Conservation (phyloP, 305 asterid genomes). For the Fraxinus sp. region DNA sequence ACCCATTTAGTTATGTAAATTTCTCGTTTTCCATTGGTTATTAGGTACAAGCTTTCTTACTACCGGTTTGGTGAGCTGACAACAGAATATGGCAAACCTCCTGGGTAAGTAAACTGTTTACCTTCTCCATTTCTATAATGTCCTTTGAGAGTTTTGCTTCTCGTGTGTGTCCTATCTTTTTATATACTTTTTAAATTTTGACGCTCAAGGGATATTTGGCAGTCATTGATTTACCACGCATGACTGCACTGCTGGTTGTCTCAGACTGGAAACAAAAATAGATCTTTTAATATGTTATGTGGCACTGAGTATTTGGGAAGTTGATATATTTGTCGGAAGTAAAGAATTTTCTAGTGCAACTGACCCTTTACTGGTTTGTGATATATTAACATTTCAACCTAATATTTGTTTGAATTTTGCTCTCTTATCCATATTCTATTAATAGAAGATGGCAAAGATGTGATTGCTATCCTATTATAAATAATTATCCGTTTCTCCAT, state of each 20-base stretch:
- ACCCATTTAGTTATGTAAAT: background rate
- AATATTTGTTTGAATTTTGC: background rate
- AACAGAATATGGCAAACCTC: conserved; percentile 90
- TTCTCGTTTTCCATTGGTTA: conserved; percentile 17
- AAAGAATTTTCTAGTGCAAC: background rate
- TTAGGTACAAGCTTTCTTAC: conserved; percentile 92
- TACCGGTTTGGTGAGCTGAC: conserved; percentile 96
- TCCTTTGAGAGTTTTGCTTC: background rate
- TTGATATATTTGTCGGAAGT: background rate
- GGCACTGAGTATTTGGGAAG: background rate
- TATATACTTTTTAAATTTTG: background rate
- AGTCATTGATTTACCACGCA: background rate
- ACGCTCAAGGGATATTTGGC: background rate
- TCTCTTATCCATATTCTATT: background rate
- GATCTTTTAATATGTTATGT: background rate
- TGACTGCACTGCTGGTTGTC: background rate
- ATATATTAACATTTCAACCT: background rate
- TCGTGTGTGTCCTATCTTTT: background rate
- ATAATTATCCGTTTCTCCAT: background rate
- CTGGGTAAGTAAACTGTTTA: conserved; percentile 65
- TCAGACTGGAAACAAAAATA: background rate
- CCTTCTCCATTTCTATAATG: background rate
- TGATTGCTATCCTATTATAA: background rate
- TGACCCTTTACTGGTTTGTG: background rate
- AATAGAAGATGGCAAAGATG: background rate